These are phyloP conservation scores for Populus simonii DNA, from an alignment of 345 rosid species.

Conservation along the genomic window DNA sequence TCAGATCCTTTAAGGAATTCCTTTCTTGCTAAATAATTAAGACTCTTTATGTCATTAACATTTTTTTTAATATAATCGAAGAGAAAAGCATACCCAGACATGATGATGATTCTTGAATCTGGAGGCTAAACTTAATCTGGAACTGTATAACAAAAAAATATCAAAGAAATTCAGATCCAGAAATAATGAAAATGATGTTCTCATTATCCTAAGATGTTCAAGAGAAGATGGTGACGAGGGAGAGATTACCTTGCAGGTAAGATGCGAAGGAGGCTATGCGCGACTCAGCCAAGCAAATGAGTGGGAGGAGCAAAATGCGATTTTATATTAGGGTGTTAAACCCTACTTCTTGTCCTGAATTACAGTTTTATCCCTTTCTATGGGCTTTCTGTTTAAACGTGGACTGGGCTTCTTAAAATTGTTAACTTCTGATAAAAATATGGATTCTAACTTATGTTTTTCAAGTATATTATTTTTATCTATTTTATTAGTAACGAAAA, in stretches of 20 bases:
- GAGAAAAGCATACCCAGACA: background rate
- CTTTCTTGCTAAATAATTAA: background rate
- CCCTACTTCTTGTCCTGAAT: background rate
- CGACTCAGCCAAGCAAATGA: background rate
- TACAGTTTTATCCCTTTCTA: background rate
- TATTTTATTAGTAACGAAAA: no score
- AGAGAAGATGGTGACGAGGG: background rate
- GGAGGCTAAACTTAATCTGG: background rate
- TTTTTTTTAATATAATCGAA: background rate
- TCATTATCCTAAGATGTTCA: background rate
- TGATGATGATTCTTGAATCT: background rate
- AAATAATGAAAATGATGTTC: background rate
- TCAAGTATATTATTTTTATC: no score
- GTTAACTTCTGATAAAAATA: no score
- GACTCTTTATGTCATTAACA: background rate
- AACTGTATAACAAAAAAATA: background rate
- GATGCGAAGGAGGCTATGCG: background rate
- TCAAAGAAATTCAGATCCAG: background rate
- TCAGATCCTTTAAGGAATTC: background rate
- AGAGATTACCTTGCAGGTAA: background rate
- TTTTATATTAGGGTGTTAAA: background rate
- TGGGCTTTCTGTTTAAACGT: background rate
- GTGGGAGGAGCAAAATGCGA: background rate
- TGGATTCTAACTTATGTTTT: no score
- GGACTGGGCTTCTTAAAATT: no score